phyloP scores from a whole-genome alignment of 139 green algal genomes.

The Chlorella sp. region DNA sequence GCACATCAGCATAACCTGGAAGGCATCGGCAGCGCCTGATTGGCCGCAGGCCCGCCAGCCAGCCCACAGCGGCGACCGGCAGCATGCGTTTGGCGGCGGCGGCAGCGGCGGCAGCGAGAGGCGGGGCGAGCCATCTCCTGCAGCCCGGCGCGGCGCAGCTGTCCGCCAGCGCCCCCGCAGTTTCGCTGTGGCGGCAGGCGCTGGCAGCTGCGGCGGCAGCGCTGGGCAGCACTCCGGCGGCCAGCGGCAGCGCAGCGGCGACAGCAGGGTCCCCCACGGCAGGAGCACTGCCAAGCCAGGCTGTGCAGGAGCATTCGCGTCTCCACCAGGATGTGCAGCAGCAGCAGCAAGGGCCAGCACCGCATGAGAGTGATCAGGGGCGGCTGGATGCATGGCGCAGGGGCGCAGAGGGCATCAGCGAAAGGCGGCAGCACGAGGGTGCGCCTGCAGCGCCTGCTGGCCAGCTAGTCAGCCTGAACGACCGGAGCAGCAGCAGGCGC shows the following conservation, averaged over 20 bases:
- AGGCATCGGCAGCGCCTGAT: too few relatives aligned
- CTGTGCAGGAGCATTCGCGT: not conserved
- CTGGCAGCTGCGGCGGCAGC: not conserved
- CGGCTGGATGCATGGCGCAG: not conserved
- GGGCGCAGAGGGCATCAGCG: not conserved
- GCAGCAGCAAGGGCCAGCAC: not conserved
- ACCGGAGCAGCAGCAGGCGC: too few relatives aligned
- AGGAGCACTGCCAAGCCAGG: not conserved
- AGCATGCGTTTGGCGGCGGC: not conserved
- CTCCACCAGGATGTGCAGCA: too few relatives aligned
- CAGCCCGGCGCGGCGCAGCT: not conserved
- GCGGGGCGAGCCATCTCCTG: too few relatives aligned
- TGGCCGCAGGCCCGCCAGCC: too few relatives aligned
- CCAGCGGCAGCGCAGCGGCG: not conserved
- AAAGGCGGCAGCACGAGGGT: too few relatives aligned
- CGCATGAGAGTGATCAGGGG: too few relatives aligned
- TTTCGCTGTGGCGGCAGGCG: not conserved
- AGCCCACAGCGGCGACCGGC: not conserved
- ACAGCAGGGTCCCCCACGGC: not conserved
- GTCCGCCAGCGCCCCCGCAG: not conserved
- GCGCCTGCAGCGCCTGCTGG: too few relatives aligned
- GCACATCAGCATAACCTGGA: too few relatives aligned
- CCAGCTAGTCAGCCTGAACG: too few relatives aligned
- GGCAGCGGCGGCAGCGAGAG: not conserved
- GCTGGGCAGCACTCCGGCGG: not conserved